phyloP scores from a whole-genome alignment of 2,329 filamentous ascomycete genomes.

The Talaromyces sp. region DNA sequence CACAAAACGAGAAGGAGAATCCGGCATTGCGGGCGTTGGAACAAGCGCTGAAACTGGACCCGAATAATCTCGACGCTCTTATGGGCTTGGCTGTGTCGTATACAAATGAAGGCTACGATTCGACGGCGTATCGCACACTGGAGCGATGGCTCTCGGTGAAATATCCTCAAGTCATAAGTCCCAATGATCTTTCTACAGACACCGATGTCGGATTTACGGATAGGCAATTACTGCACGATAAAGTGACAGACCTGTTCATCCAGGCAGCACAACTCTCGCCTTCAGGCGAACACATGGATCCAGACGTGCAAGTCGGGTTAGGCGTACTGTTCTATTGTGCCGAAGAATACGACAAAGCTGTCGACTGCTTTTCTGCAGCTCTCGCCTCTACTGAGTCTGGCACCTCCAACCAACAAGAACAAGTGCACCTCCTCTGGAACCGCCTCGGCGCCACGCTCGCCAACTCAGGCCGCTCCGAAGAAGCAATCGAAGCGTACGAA shows the following conservation, averaged over 20 bases:
- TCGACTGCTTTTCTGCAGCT: conserved; percentile 95
- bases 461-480: conserved; percentile 88
- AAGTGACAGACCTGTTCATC: conserved; percentile 88
- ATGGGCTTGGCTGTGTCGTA: conserved; percentile 97
- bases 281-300: conserved; percentile 92
- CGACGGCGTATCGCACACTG: conserved; percentile 89
- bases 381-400: conserved; percentile 82
- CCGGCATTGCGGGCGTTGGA: conserved; percentile 92
- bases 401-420: conserved; percentile 75
- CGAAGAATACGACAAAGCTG: conserved; percentile 96
- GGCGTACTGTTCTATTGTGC: conserved; percentile 97
- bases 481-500: conserved; percentile 95
- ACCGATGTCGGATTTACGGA: conserved; percentile 94
- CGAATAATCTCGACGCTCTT: conserved; percentile 79
- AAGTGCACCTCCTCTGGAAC: conserved; percentile 96
- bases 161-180: conserved; percentile 78
- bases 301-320: conserved; percentile 94
- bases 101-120: conserved; percentile 98
- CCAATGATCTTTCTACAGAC: conserved; percentile 67
- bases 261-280: conserved; percentile 87
- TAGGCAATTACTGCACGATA: conserved; percentile 81
- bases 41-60: conserved; percentile 82
- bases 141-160: conserved; percentile 96
- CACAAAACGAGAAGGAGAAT: conserved; percentile 97
- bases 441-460: conserved; percentile 91